Evolutionary conservation across 139 green algal species (phyloP), one percentile per base, ranked within the genome.

Genomic region (Trebouxia sp.): DNA sequence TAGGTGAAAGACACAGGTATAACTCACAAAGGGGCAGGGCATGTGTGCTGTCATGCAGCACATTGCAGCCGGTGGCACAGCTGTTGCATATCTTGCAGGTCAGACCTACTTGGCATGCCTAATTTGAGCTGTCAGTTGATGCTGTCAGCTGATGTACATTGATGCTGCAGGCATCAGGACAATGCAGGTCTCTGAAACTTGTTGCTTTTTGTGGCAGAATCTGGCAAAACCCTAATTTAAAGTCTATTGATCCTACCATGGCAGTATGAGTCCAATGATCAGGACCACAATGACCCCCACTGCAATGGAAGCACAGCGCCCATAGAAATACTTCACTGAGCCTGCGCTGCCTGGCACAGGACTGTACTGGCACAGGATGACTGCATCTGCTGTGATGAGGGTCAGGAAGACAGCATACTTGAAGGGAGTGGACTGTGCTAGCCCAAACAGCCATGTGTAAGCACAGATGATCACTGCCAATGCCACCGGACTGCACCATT

Each of bases 331-430:
- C n/a, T 47, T 39, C 7, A 30, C 9, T 26, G 8, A 45, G n/a
- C 74, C 74, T 30, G 41, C 15, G 12, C 26, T 20, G 45, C 74
- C 74, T 6, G 43, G 43, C 47, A 9, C 14, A 7, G 26, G 28
- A 17, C 12, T 65, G 28, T 65, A 79, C 74, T 79, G 74, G 47
- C 74, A 79, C 0, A 79, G 74, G 47, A 79, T 65, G 43, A 79
- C n/a, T 5, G 74, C 74, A 10, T 79, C 74, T 35, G 43, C 35
- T 51, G 74, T 79, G 47, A 79, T 65, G 28, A 79, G 74, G 26
- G 74, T 79, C 30, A 79, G 74, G 74, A 79, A 79, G 28, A 79
- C 74, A 15, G 45, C 74, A 1, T 79, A 78, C 69, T 53, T 51
- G 69, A 58, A 56, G 10, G 56, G 39, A 7, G 38, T 78, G 20